phyloP scores from a whole-genome alignment of 345 rosid genomes.

The Syzygium grande region DNA sequence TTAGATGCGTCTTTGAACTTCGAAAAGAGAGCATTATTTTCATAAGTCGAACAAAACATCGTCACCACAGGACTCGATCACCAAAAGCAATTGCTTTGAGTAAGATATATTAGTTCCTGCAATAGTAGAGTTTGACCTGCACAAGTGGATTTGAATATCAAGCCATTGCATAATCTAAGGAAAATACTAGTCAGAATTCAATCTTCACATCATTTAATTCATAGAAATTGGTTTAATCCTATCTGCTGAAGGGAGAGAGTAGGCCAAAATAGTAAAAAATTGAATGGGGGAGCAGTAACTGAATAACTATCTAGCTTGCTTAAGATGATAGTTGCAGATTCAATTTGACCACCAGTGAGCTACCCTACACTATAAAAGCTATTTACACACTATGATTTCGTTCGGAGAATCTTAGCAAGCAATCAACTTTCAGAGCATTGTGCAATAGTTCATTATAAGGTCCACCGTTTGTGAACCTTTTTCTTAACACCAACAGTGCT shows the following conservation, averaged over 20 bases:
- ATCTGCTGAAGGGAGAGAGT: not conserved
- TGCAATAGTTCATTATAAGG: not conserved
- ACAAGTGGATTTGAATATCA: too few species aligned
- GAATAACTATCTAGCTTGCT: not conserved
- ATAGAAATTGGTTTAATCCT: not conserved
- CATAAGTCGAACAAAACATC: not conserved
- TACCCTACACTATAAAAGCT: not conserved
- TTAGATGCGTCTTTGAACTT: fast-evolving
- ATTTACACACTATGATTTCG: not conserved
- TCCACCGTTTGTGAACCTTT: not conserved
- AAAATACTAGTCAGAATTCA: not conserved
- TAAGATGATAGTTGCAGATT: not conserved
- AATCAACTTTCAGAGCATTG: not conserved
- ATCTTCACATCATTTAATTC: not conserved
- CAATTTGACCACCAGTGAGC: not conserved
- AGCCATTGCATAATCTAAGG: too few species aligned
- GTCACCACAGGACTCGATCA: not conserved
- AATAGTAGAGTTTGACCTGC: not conserved
- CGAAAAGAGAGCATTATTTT: not conserved
- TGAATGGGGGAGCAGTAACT: not conserved
- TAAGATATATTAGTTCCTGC: constrained; percentile 27
- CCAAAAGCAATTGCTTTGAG: constrained; percentile 38
- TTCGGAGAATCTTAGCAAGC: not conserved
- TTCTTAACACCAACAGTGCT: not conserved
- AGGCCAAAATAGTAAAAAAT: not conserved